phyloP scores from a whole-genome alignment of 345 rosid genomes.

The Toxicodendron radicans region DNA sequence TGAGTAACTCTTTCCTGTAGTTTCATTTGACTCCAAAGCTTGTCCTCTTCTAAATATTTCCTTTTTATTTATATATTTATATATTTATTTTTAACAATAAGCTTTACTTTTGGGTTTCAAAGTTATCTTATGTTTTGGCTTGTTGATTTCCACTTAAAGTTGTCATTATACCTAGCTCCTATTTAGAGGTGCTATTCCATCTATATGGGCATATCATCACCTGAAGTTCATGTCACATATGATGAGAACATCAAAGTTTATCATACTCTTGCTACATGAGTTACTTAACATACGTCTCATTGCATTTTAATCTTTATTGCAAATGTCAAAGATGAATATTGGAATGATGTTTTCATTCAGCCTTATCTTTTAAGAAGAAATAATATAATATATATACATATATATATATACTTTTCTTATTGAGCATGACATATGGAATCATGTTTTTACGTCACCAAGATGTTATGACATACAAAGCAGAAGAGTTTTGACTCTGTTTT shows the following conservation, averaged over 20 bases:
- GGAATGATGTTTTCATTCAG: too few relatives aligned
- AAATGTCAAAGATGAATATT: too few relatives aligned
- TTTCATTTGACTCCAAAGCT: not conserved
- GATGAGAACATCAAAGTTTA: not conserved
- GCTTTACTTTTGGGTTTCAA: not conserved
- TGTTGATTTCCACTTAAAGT: not conserved
- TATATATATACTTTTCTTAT: too few relatives aligned
- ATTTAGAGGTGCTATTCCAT: not conserved
- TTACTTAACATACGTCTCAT: not conserved
- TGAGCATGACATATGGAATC: too few relatives aligned
- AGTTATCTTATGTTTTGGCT: not conserved
- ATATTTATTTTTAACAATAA: not conserved
- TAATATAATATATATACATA: too few relatives aligned
- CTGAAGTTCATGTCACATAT: not conserved
- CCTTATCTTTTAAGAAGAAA: too few relatives aligned
- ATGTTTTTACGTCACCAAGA: too few relatives aligned
- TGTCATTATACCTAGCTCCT: not conserved
- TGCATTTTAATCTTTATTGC: not conserved
- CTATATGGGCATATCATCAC: not conserved
- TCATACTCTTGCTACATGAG: not conserved
- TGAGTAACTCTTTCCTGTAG: constrained; percentile 35
- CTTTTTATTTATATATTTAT: not conserved
- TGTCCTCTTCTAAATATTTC: not conserved
- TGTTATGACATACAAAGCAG: too few relatives aligned
- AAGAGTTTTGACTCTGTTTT: too few relatives aligned